Evolutionary conservation across 2,329 filamentous ascomycete species (phyloP).

Genomic region (Thermothelomyces thermophilus): DNA sequence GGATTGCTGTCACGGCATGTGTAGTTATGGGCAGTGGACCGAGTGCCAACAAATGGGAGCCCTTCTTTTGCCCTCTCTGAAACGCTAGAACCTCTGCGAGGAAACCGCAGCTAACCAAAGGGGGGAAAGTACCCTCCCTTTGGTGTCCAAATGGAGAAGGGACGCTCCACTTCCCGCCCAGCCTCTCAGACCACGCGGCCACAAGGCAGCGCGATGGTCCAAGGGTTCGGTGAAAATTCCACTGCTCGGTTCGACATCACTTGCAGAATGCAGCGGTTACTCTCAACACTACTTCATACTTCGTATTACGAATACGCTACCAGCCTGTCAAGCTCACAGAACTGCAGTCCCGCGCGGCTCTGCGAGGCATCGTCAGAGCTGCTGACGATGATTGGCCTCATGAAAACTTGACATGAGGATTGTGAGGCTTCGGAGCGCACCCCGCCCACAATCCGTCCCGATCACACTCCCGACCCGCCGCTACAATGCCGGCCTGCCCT

Average conservation of each 20-base stretch:
- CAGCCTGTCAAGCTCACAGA: background rate
- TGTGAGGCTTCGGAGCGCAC: background rate
- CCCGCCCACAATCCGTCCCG: too few species aligned
- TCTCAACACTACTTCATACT: too few species aligned
- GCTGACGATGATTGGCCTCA: background rate
- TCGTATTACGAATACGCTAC: too few species aligned
- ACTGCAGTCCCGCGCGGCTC: constrained; percentile 9
- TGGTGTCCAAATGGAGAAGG: background rate
- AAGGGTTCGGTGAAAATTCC: background rate
- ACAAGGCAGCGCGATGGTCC: too few species aligned
- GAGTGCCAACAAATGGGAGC: constrained; percentile 13
- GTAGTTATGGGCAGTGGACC: background rate
- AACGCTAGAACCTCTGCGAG: constrained; percentile 10
- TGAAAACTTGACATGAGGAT: background rate
- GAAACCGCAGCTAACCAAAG: constrained; percentile 10
- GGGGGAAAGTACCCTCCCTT: constrained; percentile 4
- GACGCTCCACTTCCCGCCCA: background rate
- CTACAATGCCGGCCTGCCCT: too few species aligned
- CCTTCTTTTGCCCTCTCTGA: constrained; percentile 14
- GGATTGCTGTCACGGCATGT: too few species aligned
- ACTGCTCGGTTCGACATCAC: background rate
- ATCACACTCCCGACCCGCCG: too few species aligned
- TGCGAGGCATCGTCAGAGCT: background rate
- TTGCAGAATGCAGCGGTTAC: too few species aligned
- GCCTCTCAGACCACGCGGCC: background rate